These are phyloP conservation scores for Byssoonygena ceratinophila DNA, from an alignment of 2,329 filamentous ascomycete genomes.

Conservation along the genomic window DNA sequence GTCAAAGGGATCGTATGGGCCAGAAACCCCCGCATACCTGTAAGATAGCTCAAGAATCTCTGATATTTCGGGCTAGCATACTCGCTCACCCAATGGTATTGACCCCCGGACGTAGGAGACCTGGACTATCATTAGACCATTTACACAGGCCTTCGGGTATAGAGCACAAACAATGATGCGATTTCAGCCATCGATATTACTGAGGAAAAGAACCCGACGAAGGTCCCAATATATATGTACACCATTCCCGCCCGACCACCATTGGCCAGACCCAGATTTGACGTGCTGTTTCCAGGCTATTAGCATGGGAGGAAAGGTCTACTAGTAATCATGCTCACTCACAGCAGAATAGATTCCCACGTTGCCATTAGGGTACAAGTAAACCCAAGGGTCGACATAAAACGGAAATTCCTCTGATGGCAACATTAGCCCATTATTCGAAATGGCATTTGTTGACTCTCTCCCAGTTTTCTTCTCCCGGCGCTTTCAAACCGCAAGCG, in stretches of 20 bases:
- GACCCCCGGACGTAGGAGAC: conserved; percentile 32
- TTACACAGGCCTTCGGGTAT: neutral
- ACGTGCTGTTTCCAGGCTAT: conserved; percentile 11
- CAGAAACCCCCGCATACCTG: conserved; percentile 23
- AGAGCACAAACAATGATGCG: conserved; percentile 27
- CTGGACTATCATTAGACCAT: neutral
- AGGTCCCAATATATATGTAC: conserved; percentile 26
- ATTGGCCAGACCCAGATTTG: conserved; percentile 22
- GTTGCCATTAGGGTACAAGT: conserved; percentile 33
- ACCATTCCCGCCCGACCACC: conserved; percentile 26
- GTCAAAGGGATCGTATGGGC: neutral
- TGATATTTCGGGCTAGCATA: conserved; percentile 29
- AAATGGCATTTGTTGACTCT: neutral
- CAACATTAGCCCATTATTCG: neutral
- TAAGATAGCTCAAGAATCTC: conserved; percentile 39
- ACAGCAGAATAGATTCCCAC: conserved; percentile 34
- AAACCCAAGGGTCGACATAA: conserved; percentile 34
- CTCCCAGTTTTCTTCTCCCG: neutral
- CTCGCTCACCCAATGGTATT: conserved; percentile 36
- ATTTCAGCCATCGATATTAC: conserved; percentile 33
- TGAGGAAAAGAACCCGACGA: conserved; percentile 24
- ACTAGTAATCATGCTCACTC: neutral
- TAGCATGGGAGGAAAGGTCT: neutral
- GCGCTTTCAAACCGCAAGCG: too few species aligned
- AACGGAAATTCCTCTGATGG: conserved; percentile 31